Evolutionary conservation across 1,284 basidiomycete species (phyloP).

Genomic region (Meripilus lineatus): DNA sequence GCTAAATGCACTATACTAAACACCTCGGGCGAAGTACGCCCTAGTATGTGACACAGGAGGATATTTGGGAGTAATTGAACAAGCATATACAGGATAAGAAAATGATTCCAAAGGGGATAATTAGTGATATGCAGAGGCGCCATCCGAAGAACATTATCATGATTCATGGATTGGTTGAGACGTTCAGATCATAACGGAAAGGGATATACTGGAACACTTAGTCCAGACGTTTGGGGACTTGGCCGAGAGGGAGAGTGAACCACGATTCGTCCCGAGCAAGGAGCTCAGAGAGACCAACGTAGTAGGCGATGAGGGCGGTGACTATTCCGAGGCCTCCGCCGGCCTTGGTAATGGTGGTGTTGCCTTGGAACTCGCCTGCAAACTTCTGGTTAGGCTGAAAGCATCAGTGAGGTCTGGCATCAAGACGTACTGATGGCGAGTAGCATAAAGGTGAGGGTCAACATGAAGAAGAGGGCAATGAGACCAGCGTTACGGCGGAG

Average conservation of each 20-base stretch:
- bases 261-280: slow-evolving; percentile 45
- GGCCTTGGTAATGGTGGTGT: slow-evolving; percentile 38
- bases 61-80: too few relatives aligned
- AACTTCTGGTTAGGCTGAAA: background rate
- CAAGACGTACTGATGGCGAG: slow-evolving; percentile 43
- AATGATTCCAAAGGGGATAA: too few relatives aligned
- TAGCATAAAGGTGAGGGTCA: slow-evolving; percentile 60
- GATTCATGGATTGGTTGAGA: too few relatives aligned
- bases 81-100: too few relatives aligned
- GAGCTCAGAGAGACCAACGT: slow-evolving; percentile 59
- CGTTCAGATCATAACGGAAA: too few relatives aligned
- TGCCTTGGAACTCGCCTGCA: slow-evolving; percentile 18
- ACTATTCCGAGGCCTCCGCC: slow-evolving; percentile 74
- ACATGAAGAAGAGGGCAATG: slow-evolving; percentile 67
- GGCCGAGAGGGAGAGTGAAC: slow-evolving; percentile 48
- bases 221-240: slow-evolving; percentile 17
- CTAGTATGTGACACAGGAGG: too few relatives aligned
- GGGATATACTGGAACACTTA: too few relatives aligned
- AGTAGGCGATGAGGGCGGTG: slow-evolving; percentile 67
- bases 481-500: slow-evolving; percentile 66
- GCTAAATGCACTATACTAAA: too few relatives aligned
- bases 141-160: too few relatives aligned
- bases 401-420: slow-evolving; percentile 13
- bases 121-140: too few relatives aligned
- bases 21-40: too few relatives aligned